Conservation (phyloP, 2,329 filamentous ascomycete genomes). For the Nannizzia gypsea region DNA sequence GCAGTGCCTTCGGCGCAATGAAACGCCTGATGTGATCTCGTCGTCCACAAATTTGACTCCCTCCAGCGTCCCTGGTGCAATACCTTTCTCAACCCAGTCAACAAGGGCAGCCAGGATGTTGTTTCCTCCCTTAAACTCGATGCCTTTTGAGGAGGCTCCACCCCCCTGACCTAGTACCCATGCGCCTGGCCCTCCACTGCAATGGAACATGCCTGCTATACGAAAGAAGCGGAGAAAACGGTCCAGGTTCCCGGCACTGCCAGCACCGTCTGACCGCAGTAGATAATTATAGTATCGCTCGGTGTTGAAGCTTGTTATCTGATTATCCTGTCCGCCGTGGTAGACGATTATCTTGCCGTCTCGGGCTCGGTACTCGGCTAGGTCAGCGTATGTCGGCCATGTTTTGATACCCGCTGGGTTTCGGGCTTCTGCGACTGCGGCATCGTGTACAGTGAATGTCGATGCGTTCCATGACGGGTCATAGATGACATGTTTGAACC, state of each 20-base stretch:
- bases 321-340: not conserved
- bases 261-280: slow-evolving; percentile 16
- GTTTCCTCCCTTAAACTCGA: not conserved
- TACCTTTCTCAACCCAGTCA: not conserved
- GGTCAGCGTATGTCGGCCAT: slow-evolving; percentile 21
- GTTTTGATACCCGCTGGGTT: slow-evolving; percentile 37
- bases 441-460: slow-evolving; percentile 9
- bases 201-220: slow-evolving; percentile 5
- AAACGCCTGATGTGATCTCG: not conserved
- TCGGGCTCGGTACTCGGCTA: not conserved
- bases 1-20: not conserved
- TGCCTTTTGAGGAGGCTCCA: slow-evolving; percentile 3
- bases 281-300: slow-evolving; percentile 20
- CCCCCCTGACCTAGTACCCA: slow-evolving; percentile 27
- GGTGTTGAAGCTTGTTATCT: not conserved
- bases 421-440: slow-evolving; percentile 17
- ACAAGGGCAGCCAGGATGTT: not conserved
- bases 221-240: slow-evolving; percentile 4
- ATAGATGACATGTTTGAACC: slow-evolving; percentile 26
- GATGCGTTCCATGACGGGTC: slow-evolving; percentile 26
- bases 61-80: not conserved
- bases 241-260: not conserved
- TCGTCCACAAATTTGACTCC: not conserved
- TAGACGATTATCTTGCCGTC: not conserved
- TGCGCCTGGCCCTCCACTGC: slow-evolving; percentile 3